phyloP scores from a whole-genome alignment of 1,139 yeast species.

The Yamadazyma oceani region DNA sequence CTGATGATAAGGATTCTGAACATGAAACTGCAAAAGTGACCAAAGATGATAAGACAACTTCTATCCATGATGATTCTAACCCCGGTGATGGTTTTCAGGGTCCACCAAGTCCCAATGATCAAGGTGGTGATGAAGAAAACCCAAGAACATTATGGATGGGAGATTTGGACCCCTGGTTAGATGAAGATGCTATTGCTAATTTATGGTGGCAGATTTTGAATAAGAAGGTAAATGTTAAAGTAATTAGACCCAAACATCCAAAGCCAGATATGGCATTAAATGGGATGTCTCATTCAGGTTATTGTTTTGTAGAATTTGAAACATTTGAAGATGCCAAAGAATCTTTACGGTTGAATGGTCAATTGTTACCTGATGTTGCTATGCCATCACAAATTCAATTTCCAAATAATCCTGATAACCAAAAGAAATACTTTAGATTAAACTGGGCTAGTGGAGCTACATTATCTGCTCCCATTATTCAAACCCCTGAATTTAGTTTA shows the following conservation, averaged over 20 bases:
- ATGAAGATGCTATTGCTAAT: conserved; percentile 56
- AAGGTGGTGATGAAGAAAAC: conserved; percentile 20
- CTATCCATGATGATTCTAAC: too few species aligned
- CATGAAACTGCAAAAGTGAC: too few species aligned
- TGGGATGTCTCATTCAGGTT: conserved; percentile 60
- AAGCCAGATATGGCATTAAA: conserved; percentile 26
- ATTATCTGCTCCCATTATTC: conserved; percentile 50
- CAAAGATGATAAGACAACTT: too few species aligned
- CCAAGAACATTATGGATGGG: conserved; percentile 78
- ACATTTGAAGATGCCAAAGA: conserved; percentile 62
- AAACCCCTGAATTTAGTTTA: conserved; percentile 57
- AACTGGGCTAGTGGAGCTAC: conserved; percentile 78
- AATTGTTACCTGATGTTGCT: conserved; percentile 57
- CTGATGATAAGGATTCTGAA: too few species aligned
- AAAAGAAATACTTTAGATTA: conserved; percentile 60
- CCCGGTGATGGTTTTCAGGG: neutral
- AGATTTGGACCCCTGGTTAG: conserved; percentile 73
- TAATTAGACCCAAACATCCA: conserved; percentile 48
- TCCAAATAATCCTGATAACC: conserved; percentile 50
- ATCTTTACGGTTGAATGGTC: conserved; percentile 65
- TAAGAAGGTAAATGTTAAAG: conserved; percentile 47
- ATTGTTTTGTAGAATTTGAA: conserved; percentile 71
- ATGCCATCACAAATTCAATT: conserved; percentile 46
- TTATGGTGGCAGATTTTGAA: conserved; percentile 56
- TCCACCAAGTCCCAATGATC: conserved; percentile 1